Percentiles rank a stretch among this genome's conserved stretches.
Evolutionary conservation across 2,329 filamentous ascomycete genomes (phyloP).

Genomic region (Gnomoniopsis sp.): DNA sequence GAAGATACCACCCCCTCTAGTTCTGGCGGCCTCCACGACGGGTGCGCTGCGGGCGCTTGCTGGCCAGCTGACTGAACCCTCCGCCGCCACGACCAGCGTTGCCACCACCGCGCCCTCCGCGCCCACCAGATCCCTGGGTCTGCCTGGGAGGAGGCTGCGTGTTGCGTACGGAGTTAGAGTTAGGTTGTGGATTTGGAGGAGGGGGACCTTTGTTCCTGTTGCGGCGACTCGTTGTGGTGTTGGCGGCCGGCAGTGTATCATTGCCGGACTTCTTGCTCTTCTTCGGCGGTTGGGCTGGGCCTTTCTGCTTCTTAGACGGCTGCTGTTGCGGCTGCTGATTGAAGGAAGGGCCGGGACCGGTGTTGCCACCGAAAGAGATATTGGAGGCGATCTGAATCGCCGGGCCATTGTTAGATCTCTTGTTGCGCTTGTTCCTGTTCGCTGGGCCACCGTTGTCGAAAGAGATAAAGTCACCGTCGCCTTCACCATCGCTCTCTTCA

Average conservation of each 20-base stretch:
- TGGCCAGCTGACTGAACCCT: neutral
- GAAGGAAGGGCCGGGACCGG: neutral
- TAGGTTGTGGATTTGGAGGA: neutral
- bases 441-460: constrained; percentile 20
- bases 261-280: neutral
- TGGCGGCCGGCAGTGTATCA: neutral
- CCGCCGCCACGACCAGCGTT: neutral
- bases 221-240: neutral
- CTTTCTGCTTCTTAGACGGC: neutral
- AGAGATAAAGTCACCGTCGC: constrained; percentile 35
- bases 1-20: neutral
- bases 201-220: neutral
- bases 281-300: neutral
- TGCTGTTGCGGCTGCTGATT: neutral
- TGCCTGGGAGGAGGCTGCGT: neutral
- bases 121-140: neutral
- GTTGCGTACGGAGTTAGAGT: neutral
- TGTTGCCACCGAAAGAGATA: constrained; percentile 12
- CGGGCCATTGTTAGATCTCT: neutral
- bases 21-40: neutral
- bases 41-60: neutral
- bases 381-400: constrained; percentile 18
- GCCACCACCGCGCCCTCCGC: neutral
- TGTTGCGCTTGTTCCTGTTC: neutral
- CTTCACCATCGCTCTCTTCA: constrained; percentile 46